These are phyloP conservation scores for Bimuria novae-zelandiae DNA, from an alignment of 2,329 filamentous ascomycete genomes.

Conservation along the genomic window DNA sequence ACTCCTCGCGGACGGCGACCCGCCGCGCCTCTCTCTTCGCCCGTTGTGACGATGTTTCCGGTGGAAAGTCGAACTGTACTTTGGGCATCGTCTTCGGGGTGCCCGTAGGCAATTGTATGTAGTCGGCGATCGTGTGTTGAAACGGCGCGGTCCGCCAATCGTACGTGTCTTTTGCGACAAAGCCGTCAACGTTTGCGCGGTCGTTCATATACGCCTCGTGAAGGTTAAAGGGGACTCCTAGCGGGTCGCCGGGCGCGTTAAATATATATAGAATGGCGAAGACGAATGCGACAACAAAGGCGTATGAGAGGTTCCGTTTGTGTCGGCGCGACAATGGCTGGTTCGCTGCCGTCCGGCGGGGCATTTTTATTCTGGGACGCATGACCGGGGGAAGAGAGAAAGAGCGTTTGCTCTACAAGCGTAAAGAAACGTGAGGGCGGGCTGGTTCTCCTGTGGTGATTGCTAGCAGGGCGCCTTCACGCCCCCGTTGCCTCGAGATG, in stretches of 20 bases:
- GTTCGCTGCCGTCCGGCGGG: slow-evolving; percentile 26
- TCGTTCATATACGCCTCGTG: slow-evolving; percentile 42
- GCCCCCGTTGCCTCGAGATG: not conserved
- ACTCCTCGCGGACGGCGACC: slow-evolving; percentile 48
- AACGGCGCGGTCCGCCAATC: slow-evolving; percentile 51
- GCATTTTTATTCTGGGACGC: slow-evolving; percentile 35
- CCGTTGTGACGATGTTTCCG: slow-evolving; percentile 38
- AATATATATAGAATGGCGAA: slow-evolving; percentile 37
- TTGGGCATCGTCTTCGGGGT: slow-evolving; percentile 44
- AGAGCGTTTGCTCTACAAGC: not conserved
- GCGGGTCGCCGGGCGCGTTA: slow-evolving; percentile 32
- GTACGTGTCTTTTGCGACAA: slow-evolving; percentile 33
- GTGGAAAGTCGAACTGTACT: slow-evolving; percentile 48
- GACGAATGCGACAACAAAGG: slow-evolving; percentile 26
- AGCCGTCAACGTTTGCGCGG: slow-evolving; percentile 16
- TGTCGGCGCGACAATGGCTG: slow-evolving; percentile 39
- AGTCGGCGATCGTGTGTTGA: slow-evolving; percentile 42
- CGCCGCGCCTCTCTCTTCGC: slow-evolving; percentile 36
- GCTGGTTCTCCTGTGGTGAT: not conserved
- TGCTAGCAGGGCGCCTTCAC: slow-evolving; percentile 1
- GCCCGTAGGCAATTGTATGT: slow-evolving; percentile 46
- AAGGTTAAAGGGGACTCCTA: slow-evolving; percentile 33
- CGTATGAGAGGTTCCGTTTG: slow-evolving; percentile 32
- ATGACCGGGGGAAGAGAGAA: slow-evolving; percentile 17
- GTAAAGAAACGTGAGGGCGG: not conserved